Percentiles rank a stretch among this genome's conserved stretches.
These are phyloP conservation scores for Hirschfeldia incana DNA, from an alignment of 345 rosid genomes.

Conservation along the genomic window DNA sequence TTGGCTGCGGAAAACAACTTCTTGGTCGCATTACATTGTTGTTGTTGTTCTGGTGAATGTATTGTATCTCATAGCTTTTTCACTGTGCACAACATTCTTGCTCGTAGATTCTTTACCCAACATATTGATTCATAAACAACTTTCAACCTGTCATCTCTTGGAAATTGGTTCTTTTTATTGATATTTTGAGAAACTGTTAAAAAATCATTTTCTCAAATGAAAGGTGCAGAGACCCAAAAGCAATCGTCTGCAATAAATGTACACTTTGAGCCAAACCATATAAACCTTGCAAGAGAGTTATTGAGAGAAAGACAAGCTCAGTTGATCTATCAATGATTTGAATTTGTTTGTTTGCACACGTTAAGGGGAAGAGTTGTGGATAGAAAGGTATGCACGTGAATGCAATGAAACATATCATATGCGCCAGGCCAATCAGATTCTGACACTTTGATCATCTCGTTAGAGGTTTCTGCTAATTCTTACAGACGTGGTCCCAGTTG, in stretches of 20 bases:
- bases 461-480: conserved; percentile 26
- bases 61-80: conserved; percentile 10
- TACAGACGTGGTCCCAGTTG: conserved; percentile 36
- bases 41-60: conserved; percentile 17
- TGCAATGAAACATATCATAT: conserved; percentile 16
- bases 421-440: conserved; percentile 14
- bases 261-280: conserved; percentile 12
- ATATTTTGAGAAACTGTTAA: not conserved
- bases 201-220: not conserved
- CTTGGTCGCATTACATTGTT: conserved; percentile 16
- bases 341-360: conserved; percentile 20
- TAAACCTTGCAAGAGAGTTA: conserved; percentile 16
- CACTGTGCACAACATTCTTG: conserved; percentile 22
- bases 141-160: conserved; percentile 5
- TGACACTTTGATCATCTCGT: conserved; percentile 21
- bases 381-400: conserved; percentile 33
- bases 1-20: conserved; percentile 11
- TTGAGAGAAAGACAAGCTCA: conserved; percentile 35
- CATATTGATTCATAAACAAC: not conserved
- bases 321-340: conserved; percentile 28
- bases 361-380: conserved; percentile 23
- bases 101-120: conserved; percentile 10
- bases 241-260: conserved; percentile 12
- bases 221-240: not conserved
- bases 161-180: not conserved